Evolutionary conservation across 768 basidiomycete genomes (phyloP).

Genomic region (Chalciporus pseudorubinellus): DNA sequence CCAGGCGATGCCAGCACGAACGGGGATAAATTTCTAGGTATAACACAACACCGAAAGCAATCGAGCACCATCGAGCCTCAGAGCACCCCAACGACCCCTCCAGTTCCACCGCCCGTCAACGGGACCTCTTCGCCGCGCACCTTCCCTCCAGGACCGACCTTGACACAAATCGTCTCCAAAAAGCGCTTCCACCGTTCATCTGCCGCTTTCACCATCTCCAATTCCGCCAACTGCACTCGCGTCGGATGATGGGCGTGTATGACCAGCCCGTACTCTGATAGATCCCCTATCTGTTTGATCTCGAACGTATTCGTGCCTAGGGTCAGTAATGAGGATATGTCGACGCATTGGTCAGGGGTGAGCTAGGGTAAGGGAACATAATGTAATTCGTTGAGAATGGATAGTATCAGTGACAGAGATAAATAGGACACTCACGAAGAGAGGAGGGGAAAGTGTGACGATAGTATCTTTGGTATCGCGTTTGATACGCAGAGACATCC

Average conservation of each 20-base stretch:
- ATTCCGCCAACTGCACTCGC: constrained; percentile 37
- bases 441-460: constrained; percentile 29
- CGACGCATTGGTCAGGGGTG: constrained; percentile 48
- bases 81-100: not conserved
- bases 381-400: not conserved
- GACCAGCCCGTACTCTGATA: constrained; percentile 45
- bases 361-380: constrained; percentile 29
- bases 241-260: constrained; percentile 53
- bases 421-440: constrained; percentile 34
- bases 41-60: not conserved
- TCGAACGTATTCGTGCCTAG: constrained; percentile 43
- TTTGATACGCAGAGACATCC: constrained; percentile 15
- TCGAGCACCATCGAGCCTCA: not conserved
- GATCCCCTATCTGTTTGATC: constrained; percentile 42
- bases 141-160: not conserved
- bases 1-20: no score
- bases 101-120: not conserved
- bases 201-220: constrained; percentile 9
- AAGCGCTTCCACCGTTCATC: constrained; percentile 24
- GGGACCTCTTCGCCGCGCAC: not conserved
- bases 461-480: constrained; percentile 4
- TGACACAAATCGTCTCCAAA: constrained; percentile 15
- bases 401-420: not conserved
- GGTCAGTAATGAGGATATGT: constrained; percentile 46
- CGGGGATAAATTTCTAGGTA: not conserved